Conservation (phyloP, 164 flowering plant species). For the Akebia trifoliata region DNA sequence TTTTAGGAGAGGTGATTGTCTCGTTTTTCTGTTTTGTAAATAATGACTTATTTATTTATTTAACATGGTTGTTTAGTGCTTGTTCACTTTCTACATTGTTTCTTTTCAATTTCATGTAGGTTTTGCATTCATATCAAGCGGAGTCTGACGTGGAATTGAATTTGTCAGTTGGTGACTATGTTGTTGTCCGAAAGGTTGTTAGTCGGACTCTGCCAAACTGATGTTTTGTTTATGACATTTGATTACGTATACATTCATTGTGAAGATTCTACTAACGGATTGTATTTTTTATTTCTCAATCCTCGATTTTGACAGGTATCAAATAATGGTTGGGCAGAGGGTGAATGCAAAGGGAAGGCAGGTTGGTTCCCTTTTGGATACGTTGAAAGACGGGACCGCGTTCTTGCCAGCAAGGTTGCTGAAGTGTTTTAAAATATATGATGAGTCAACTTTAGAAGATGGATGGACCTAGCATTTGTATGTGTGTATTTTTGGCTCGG, state of each 20-base stretch:
- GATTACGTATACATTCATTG: too few relatives aligned
- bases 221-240: too few relatives aligned
- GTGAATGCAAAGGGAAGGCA: constrained; percentile 90
- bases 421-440: constrained; percentile 49
- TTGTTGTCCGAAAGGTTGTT: constrained; percentile 86
- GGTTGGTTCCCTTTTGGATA: constrained; percentile 95
- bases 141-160: constrained; percentile 80
- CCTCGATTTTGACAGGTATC: constrained; percentile 54
- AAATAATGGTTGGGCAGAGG: constrained; percentile 96
- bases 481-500: background rate
- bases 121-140: constrained; percentile 63
- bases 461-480: background rate
- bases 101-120: constrained; percentile 36
- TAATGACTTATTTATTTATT: background rate
- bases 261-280: background rate
- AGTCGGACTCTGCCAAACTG: too few relatives aligned
- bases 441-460: background rate
- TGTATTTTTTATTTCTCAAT: too few relatives aligned
- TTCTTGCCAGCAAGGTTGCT: constrained; percentile 88
- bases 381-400: constrained; percentile 87
- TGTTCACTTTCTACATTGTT: background rate
- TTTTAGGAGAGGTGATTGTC: constrained; percentile 70
- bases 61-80: background rate
- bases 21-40: background rate
- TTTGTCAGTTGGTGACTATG: constrained; percentile 73